Evolutionary conservation across 345 rosid species (phyloP).

Genomic region (Carallia brachiata): DNA sequence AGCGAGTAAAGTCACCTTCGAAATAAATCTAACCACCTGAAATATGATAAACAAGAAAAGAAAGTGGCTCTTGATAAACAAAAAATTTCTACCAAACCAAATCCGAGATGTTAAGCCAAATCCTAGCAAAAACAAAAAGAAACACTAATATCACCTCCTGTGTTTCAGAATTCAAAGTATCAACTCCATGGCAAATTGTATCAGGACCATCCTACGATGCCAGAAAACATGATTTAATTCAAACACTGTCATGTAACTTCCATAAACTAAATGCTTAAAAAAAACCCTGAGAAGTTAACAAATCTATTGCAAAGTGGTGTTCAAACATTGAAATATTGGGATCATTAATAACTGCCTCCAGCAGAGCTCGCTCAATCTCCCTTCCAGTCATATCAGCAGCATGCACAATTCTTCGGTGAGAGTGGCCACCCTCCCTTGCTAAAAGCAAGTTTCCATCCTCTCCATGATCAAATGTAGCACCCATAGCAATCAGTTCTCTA

Average conservation of each 20-base stretch:
- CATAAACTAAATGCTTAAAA: slow-evolving; percentile 3
- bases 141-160: slow-evolving; percentile 55
- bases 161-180: slow-evolving; percentile 76
- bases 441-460: slow-evolving; percentile 96
- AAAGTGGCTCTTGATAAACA: slow-evolving; percentile 7
- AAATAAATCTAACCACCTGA: slow-evolving; percentile 81
- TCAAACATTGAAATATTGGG: slow-evolving; percentile 76
- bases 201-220: slow-evolving; percentile 61
- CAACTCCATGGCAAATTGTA: slow-evolving; percentile 85
- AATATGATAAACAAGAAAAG: slow-evolving; percentile 1
- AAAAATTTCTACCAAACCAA: neutral
- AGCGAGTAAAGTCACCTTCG: slow-evolving; percentile 92
- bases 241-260: neutral
- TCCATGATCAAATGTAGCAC: slow-evolving; percentile 88
- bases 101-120: slow-evolving; percentile 2
- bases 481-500: slow-evolving; percentile 86
- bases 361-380: slow-evolving; percentile 92
- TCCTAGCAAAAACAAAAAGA: neutral
- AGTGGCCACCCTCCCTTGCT: slow-evolving; percentile 98
- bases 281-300: slow-evolving; percentile 81
- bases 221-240: slow-evolving; percentile 18
- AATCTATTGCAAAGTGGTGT: slow-evolving; percentile 87
- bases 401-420: slow-evolving; percentile 89
- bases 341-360: slow-evolving; percentile 72
- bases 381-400: slow-evolving; percentile 99